A percentile compares a stretch with the other conserved stretches of the same genome.
These are phyloP conservation scores for Clitoria ternatea DNA, from an alignment of 306 rosid genomes.

Conservation along the genomic window DNA sequence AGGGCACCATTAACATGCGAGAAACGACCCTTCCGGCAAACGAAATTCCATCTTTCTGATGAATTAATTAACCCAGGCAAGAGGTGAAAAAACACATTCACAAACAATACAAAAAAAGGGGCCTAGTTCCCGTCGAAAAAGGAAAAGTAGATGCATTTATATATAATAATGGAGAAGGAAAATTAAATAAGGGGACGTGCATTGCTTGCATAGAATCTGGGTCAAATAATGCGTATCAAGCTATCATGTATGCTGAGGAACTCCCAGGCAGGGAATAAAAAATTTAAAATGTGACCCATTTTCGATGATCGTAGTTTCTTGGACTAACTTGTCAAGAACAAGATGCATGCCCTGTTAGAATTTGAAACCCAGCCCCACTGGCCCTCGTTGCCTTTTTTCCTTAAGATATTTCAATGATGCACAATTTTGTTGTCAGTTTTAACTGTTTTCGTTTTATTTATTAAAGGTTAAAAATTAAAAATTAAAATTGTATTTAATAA, in stretches of 20 bases:
- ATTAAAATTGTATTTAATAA: too few relatives aligned
- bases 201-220: constrained; percentile 7
- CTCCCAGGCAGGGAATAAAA: background rate
- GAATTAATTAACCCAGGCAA: background rate
- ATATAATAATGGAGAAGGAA: constrained; percentile 4
- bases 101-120: background rate
- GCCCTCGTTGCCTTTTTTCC: background rate
- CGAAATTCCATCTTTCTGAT: background rate
- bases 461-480: too few relatives aligned
- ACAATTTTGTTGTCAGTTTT: too few relatives aligned
- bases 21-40: background rate
- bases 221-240: constrained; percentile 17
- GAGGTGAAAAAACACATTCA: background rate
- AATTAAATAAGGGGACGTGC: constrained; percentile 18
- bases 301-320: constrained; percentile 17
- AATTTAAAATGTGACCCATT: constrained; percentile 8
- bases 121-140: background rate
- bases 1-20: background rate
- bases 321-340: constrained; percentile 21
- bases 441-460: too few relatives aligned
- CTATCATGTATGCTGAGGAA: constrained; percentile 13
- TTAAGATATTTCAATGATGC: constrained; percentile 7
- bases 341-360: constrained; percentile 25
- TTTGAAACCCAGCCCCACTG: constrained; percentile 24
- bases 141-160: background rate